Base-by-base conservation (phyloP, 768 basidiomycete genomes). In the Floccularia luteovirens region DNA sequence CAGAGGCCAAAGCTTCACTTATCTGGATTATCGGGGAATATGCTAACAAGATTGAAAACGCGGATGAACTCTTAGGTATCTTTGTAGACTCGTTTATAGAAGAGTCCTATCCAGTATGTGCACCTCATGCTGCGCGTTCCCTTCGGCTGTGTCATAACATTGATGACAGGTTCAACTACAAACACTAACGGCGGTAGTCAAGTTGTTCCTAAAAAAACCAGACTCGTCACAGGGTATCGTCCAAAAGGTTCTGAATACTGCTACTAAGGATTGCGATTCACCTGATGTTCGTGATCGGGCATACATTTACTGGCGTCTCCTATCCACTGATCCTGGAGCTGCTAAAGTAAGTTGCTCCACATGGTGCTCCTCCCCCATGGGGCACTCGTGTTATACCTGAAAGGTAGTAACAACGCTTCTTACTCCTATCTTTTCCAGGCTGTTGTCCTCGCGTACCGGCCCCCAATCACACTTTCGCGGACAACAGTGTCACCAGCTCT, bases 11-110 rank as follows among this genome's bases (percentile, higher is more conserved):
- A 56, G 90, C 93, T 1, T 93, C 93, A 2, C 69, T 99, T 36
- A 97, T 99, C 57, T 99, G 96, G 94, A 98, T 99, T 52, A 92
- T 98, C 49, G 94, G 94, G 42, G 92, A 97, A 64, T 97, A 99
- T 52, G 92, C 94, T 2, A 85, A 86, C 60, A 94, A 91, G 65
- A 97, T 98, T 48, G 90, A 93, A 50, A 99, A 99, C 48, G 92
- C 94, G 2, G 90, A 89, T 56, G 93, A 97, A 51, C 70, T 99
- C 17, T 67, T 98, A 48, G 74, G 78, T 11, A 82, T 85, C 36
- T 97, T 96, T 57, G 85, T 99, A 16, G 90, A 94, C 41, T 72
- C 82, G 2, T 98, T 98, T 64, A 82, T 75, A 21, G 96, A 99
- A 53, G 96, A 99, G 61, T 82, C 87, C 5, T 90, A 93, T 55